Evolutionary conservation across 495 filamentous ascomycete species (phyloP).

Genomic region (Chaetomium cochliodes): DNA sequence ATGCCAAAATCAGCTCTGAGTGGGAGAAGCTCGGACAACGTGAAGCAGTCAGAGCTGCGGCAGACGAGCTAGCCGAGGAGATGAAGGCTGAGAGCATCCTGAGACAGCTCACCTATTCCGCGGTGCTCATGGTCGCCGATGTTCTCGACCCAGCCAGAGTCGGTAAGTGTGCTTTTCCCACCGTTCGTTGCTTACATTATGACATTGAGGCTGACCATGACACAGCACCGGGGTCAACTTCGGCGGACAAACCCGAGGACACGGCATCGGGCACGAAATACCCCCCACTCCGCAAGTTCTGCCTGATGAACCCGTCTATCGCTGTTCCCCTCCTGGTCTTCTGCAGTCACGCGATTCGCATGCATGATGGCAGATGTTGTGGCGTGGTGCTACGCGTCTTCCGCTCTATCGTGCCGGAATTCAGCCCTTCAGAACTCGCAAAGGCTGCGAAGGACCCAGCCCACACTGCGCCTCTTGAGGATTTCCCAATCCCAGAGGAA

Average conservation of each 20-base stretch:
- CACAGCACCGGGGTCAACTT: not conserved
- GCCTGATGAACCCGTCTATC: conserved; percentile 72
- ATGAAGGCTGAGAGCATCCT: conserved; percentile 98
- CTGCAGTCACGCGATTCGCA: conserved; percentile 82
- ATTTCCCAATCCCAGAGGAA: conserved; percentile 48
- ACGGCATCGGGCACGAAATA: conserved; percentile 24
- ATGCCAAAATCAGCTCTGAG: conserved; percentile 78
- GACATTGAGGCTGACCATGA: conserved; percentile 22
- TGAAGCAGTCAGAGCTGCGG: conserved; percentile 53
- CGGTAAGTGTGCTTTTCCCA: conserved; percentile 45
- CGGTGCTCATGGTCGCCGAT: conserved; percentile 84
- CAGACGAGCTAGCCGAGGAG: conserved; percentile 77
- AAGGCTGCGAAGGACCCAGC: conserved; percentile 19
- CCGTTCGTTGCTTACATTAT: not conserved
- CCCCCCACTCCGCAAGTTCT: conserved; percentile 69
- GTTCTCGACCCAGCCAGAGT: conserved; percentile 72
- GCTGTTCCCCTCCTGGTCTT: conserved; percentile 88
- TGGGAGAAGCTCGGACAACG: conserved; percentile 72
- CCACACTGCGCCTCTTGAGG: conserved; percentile 22
- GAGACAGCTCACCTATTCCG: conserved; percentile 86
- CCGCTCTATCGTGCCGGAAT: conserved; percentile 78
- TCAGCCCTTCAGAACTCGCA: conserved; percentile 39
- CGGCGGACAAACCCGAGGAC: conserved; percentile 8
- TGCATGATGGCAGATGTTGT: conserved; percentile 88
- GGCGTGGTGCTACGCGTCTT: conserved; percentile 80